phyloP scores from a whole-genome alignment of 2,329 filamentous ascomycete genomes.

The Colletotrichum tanaceti region DNA sequence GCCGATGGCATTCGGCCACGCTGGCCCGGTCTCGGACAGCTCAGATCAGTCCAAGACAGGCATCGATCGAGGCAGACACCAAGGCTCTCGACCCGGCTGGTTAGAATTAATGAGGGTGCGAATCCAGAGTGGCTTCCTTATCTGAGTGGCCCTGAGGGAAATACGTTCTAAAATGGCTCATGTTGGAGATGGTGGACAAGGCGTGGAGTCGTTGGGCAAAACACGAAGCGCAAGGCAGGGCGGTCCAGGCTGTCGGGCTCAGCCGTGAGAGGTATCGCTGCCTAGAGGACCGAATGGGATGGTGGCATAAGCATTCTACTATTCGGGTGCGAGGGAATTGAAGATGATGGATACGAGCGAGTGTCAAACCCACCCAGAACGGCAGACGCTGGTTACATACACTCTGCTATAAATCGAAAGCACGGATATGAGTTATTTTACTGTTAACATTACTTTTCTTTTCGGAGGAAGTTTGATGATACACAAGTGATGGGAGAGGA shows the following conservation, averaged over 20 bases:
- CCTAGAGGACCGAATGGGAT: background rate
- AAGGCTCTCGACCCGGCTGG: constrained; percentile 2
- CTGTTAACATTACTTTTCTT: no score
- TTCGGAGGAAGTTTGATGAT: background rate
- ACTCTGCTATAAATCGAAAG: background rate
- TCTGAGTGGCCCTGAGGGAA: background rate
- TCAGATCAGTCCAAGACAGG: constrained; percentile 30
- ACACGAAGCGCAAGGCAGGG: background rate
- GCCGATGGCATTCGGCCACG: constrained; percentile 4
- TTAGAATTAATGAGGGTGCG: constrained; percentile 7
- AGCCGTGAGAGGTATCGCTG: background rate
- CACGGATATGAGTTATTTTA: constrained; percentile 1
- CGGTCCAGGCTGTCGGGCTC: background rate
- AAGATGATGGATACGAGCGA: constrained; percentile 11
- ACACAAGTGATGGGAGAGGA: constrained; percentile 4
- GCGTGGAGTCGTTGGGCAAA: background rate
- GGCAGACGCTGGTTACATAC: constrained; percentile 22
- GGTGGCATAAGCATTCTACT: background rate
- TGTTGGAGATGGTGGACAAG: constrained; percentile 20
- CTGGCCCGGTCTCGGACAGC: constrained; percentile 24
- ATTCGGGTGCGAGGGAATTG: background rate
- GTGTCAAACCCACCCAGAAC: background rate
- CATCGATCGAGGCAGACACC: constrained; percentile 10
- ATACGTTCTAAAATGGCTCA: constrained; percentile 12
- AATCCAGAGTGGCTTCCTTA: background rate